Evolutionary conservation across 2,329 filamentous ascomycete genomes (phyloP).

Genomic region (Ophiostoma novo-ulmi): DNA sequence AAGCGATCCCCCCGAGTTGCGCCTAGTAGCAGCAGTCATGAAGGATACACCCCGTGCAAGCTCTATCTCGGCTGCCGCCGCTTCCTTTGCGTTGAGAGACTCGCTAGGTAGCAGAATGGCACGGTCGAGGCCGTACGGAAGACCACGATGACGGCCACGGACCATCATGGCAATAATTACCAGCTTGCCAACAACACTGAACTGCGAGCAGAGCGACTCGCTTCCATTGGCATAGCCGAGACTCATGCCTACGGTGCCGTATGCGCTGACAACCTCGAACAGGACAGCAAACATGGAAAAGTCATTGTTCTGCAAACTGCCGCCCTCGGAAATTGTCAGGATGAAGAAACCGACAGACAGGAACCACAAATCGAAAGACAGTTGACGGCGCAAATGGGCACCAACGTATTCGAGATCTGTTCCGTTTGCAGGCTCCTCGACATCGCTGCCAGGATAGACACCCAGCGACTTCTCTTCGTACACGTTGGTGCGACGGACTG

Average conservation of each 20-base stretch:
- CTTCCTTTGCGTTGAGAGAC: slow-evolving; percentile 50
- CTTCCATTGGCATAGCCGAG: slow-evolving; percentile 74
- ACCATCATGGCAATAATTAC: slow-evolving; percentile 66
- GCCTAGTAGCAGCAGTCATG: slow-evolving; percentile 33
- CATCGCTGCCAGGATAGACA: slow-evolving; percentile 55
- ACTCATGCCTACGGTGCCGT: slow-evolving; percentile 88
- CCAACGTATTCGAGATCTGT: slow-evolving; percentile 77
- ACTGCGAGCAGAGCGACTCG: slow-evolving; percentile 76
- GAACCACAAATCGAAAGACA: slow-evolving; percentile 97
- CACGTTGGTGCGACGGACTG: slow-evolving; percentile 87
- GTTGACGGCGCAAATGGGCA: slow-evolving; percentile 82
- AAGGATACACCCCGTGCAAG: slow-evolving; percentile 24
- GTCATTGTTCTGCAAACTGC: slow-evolving; percentile 55
- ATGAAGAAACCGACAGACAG: slow-evolving; percentile 92
- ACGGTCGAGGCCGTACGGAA: slow-evolving; percentile 62
- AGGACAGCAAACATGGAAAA: slow-evolving; percentile 67
- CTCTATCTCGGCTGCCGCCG: slow-evolving; percentile 41
- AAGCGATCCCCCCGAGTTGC: slow-evolving; percentile 36
- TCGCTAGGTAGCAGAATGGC: slow-evolving; percentile 57
- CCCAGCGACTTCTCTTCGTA: slow-evolving; percentile 88
- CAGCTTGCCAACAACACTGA: slow-evolving; percentile 66
- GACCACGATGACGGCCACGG: slow-evolving; percentile 62
- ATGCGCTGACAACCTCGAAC: slow-evolving; percentile 85
- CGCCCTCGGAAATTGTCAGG: slow-evolving; percentile 81
- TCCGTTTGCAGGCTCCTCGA: slow-evolving; percentile 46